Evolutionary conservation across 306 rosid species (phyloP).

Genomic region (Casuarina equisetifolia): DNA sequence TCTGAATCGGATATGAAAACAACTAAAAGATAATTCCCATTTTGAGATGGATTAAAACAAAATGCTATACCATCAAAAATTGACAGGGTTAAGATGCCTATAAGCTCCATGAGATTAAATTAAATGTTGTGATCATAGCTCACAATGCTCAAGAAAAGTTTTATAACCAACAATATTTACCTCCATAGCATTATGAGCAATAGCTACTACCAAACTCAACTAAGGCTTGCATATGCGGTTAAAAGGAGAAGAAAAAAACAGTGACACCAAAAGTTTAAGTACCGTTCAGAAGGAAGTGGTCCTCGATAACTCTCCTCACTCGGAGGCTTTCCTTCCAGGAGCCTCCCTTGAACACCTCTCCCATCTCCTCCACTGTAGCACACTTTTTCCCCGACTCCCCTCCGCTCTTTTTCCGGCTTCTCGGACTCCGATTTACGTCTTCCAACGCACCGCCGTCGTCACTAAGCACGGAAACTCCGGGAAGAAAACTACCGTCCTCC

Average conservation of each 20-base stretch:
- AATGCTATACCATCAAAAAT: not conserved
- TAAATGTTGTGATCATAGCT: not conserved
- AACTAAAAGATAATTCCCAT: not conserved
- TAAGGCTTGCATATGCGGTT: too few species aligned
- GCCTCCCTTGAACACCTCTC: slow-evolving; percentile 45
- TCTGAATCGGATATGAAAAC: not conserved
- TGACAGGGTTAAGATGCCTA: not conserved
- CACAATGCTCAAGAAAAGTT: not conserved
- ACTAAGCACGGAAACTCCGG: slow-evolving; percentile 19
- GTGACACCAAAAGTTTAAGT: not conserved
- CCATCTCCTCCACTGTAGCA: slow-evolving; percentile 91
- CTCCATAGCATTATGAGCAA: not conserved
- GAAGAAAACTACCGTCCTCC: slow-evolving; percentile 32
- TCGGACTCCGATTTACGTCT: not conserved
- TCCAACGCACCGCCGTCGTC: slow-evolving; percentile 11
- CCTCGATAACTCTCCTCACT: slow-evolving; percentile 58
- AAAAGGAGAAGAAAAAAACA: not conserved
- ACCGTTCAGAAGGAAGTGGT: slow-evolving; percentile 75
- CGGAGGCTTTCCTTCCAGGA: slow-evolving; percentile 49
- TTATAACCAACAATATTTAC: not conserved
- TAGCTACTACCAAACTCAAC: not conserved
- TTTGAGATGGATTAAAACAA: not conserved
- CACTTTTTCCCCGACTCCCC: slow-evolving; percentile 33
- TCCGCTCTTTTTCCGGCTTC: slow-evolving; percentile 4
- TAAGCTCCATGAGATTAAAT: not conserved